Base-by-base conservation (phyloP, 345 rosid species). In the Fremontodendron californicum region DNA sequence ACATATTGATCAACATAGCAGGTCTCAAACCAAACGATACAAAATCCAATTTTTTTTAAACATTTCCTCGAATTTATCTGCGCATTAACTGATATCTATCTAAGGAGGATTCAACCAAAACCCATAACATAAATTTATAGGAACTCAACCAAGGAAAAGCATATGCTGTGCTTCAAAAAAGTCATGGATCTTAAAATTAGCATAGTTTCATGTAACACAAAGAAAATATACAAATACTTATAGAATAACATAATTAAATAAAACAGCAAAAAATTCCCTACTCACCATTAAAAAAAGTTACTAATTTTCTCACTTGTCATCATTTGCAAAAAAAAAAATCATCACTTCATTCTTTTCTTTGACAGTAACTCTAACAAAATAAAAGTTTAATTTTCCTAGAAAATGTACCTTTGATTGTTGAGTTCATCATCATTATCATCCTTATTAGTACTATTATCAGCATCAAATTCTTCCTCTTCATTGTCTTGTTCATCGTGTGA, bases 401-500 rank as follows among this genome's bases (percentile, higher is more conserved):
- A 78, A 40, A 46, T 61, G 23, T 67, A 86, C 90, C 86, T 80
- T 27, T 69, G 51, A 37, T 9, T 75, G 63, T 84, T 82, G 23
- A 61, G 73, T 71, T 85, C 85, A 63, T 82, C 87, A 15, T 54
- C 81, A 0, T 64, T 21, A 8, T 78, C 76, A 35, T 48, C 23
- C 3, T 3, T 16, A 25, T 64, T 21, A 11, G 29, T 13, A 46
- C 52, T 23, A 0, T 6, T 31, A 3, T 72, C 81, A 15, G 6
- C 73, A 15, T 81, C 91, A 33, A 11, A 35, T 21, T 23, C 66
- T 0, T 46, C 57, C 2, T 72, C 80, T 12, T 27, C 75, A 13
- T 83, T 88, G 18, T 48, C 75, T 45, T 77, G 86, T 69, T 85
- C 90, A 19, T 43, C 83, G 0, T 83, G 78, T 0, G 88, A 81